Evolutionary conservation across 2,329 filamentous ascomycete species (phyloP).

Genomic region (Alternaria ethzedia): DNA sequence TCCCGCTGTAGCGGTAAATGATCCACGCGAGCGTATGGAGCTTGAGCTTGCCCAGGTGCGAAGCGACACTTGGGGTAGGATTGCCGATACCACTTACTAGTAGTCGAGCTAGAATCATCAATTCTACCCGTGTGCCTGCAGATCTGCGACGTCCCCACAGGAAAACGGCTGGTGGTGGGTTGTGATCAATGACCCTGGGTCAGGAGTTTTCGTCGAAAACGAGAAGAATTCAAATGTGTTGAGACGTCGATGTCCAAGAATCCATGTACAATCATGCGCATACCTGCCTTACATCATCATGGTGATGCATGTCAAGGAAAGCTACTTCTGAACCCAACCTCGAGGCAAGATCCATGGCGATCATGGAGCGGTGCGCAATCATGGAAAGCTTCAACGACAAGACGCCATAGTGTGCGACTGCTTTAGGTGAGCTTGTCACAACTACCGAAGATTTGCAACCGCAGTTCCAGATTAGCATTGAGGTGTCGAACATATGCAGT

Average conservation of each 20-base stretch:
- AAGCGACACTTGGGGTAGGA: not conserved
- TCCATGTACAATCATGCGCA: not conserved
- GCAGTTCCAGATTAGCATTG: not conserved
- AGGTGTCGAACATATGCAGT: not conserved
- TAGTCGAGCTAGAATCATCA: not conserved
- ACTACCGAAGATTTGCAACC: not conserved
- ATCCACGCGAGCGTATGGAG: not conserved
- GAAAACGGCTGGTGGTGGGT: not conserved
- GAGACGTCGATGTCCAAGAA: not conserved
- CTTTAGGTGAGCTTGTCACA: not conserved
- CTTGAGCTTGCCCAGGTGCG: not conserved
- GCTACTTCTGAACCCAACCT: not conserved
- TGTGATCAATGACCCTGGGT: not conserved
- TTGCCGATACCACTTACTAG: not conserved
- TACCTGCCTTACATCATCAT: not conserved
- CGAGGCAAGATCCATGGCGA: not conserved
- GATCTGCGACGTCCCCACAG: not conserved
- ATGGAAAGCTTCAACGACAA: not conserved
- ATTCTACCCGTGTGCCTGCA: not conserved
- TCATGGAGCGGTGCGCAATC: not conserved
- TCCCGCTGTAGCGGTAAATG: conserved; percentile 1
- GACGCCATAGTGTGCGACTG: not conserved
- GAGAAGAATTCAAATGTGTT: not conserved
- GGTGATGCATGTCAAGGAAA: not conserved
- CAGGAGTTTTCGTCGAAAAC: not conserved